Conservation (phyloP, 176 grass and related monocot species). For the Olyra latifolia region DNA sequence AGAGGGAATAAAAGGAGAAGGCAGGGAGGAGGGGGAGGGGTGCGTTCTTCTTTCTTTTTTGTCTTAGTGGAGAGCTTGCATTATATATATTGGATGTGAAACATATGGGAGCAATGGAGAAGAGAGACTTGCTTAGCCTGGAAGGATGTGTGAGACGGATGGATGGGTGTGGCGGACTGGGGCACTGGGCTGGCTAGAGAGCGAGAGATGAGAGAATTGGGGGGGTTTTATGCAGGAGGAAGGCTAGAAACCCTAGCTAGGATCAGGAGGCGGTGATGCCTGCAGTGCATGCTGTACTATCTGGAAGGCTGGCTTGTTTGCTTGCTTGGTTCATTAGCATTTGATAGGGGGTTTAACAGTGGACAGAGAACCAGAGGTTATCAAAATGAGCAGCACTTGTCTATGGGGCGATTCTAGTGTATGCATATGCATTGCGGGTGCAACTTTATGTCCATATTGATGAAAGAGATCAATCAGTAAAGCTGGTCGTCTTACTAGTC, state of each 20-base stretch:
- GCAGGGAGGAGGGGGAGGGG: not conserved
- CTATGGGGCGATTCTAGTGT: conserved; percentile 36
- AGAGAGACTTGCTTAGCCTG: conserved; percentile 37
- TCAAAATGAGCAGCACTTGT: conserved; percentile 25
- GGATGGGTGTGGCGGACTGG: conserved; percentile 7
- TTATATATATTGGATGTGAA: conserved; percentile 69
- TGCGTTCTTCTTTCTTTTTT: conserved; percentile 24
- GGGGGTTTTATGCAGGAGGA: conserved; percentile 35
- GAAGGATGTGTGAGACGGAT: conserved; percentile 48
- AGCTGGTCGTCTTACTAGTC: conserved; percentile 41
- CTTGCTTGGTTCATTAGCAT: conserved; percentile 30
- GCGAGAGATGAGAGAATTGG: not conserved
- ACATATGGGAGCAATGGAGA: conserved; percentile 36
- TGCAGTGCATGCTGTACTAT: conserved; percentile 13
- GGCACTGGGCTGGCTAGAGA: not conserved
- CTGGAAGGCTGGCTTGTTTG: conserved; percentile 13
- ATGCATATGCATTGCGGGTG: conserved; percentile 20
- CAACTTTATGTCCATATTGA: conserved; percentile 64
- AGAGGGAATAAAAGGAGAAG: conserved; percentile 60
- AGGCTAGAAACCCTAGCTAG: conserved; percentile 43
- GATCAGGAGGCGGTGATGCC: conserved; percentile 12
- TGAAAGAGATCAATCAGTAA: conserved; percentile 65
- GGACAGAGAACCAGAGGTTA: conserved; percentile 15
- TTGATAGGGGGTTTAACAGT: not conserved
- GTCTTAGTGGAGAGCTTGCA: conserved; percentile 51